Conservation (phyloP, 2,329 filamentous ascomycete species). For the Clonostachys rhizophaga region DNA sequence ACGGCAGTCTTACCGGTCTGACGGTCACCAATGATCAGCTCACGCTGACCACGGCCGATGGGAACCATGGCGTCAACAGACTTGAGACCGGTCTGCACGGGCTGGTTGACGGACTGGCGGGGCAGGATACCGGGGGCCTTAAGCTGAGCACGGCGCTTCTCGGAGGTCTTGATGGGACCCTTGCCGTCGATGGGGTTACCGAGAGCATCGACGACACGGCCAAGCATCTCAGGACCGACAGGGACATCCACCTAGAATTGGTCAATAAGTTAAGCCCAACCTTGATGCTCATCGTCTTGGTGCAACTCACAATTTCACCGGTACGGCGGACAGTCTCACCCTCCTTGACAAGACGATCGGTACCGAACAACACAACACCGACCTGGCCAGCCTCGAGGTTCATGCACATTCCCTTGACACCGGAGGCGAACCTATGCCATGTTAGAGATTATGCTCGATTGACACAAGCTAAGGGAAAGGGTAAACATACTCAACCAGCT, state of each 20-base stretch:
- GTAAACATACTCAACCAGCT: constrained; percentile 92
- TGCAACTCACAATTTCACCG: constrained; percentile 84
- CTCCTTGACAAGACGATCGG: constrained; percentile 99
- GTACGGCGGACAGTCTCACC: constrained; percentile 99
- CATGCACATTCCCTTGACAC: constrained; percentile 99
- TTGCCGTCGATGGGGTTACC: constrained; percentile 99
- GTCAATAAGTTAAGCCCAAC: constrained; percentile 12
- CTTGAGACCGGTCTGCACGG: constrained; percentile 99
- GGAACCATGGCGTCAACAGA: constrained; percentile 99
- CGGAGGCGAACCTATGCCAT: constrained; percentile 83
- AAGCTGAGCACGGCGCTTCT: constrained; percentile 94
- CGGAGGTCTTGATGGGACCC: constrained; percentile 88
- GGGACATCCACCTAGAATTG: constrained; percentile 83
- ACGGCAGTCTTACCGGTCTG: constrained; percentile 99
- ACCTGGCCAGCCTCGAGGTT: constrained; percentile 99
- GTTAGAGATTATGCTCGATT: constrained; percentile 9
- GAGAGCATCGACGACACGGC: constrained; percentile 96
- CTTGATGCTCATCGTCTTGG: constrained; percentile 1
- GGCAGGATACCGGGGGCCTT: constrained; percentile 99
- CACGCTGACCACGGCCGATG: constrained; percentile 99
- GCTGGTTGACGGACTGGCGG: constrained; percentile 94
- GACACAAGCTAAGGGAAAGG: constrained; percentile 1
- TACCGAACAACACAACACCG: constrained; percentile 99
- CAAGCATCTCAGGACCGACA: constrained; percentile 87
- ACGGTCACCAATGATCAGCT: constrained; percentile 99